These are phyloP conservation scores for Gracilaria vermiculophylla DNA, from an alignment of 23 red algal genomes.

Conservation along the genomic window DNA sequence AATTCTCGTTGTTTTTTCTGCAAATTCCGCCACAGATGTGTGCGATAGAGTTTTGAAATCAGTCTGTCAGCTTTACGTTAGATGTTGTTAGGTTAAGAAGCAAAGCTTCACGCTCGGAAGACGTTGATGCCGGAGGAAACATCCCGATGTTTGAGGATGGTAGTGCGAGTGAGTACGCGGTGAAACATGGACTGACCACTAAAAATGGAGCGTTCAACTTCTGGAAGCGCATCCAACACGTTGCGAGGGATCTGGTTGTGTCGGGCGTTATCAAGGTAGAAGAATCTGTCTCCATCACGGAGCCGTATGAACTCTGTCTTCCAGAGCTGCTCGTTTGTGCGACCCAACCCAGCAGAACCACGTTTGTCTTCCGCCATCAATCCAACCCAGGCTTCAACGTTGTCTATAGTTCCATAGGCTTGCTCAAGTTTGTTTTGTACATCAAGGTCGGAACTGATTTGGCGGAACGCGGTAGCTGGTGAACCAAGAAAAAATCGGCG, in stretches of 20 bases:
- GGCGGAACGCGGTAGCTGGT: not conserved
- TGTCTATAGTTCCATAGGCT: slow-evolving; percentile 12
- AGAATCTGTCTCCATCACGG: slow-evolving; percentile 24
- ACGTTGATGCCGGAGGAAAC: not conserved
- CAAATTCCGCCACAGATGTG: no score
- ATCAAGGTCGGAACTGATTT: not conserved
- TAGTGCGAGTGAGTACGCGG: not conserved
- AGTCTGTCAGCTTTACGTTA: no score
- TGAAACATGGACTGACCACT: not conserved
- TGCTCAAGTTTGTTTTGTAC: not conserved
- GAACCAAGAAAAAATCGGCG: not conserved
- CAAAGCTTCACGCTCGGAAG: not conserved
- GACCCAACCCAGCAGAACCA: not conserved
- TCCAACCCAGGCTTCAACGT: slow-evolving; percentile 19
- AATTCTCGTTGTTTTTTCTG: no score
- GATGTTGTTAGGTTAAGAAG: no score
- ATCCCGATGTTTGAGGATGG: not conserved
- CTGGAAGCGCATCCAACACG: not conserved
- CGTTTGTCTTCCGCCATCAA: slow-evolving; percentile 16
- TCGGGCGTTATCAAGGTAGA: slow-evolving; percentile 7
- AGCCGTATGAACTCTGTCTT: slow-evolving; percentile 11
- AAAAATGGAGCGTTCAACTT: not conserved
- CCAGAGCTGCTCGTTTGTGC: not conserved
- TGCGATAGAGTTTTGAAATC: no score
- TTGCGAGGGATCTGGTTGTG: not conserved